Conservation (phyloP, 2,329 filamentous ascomycete genomes). For the Sporothrix pallida region DNA sequence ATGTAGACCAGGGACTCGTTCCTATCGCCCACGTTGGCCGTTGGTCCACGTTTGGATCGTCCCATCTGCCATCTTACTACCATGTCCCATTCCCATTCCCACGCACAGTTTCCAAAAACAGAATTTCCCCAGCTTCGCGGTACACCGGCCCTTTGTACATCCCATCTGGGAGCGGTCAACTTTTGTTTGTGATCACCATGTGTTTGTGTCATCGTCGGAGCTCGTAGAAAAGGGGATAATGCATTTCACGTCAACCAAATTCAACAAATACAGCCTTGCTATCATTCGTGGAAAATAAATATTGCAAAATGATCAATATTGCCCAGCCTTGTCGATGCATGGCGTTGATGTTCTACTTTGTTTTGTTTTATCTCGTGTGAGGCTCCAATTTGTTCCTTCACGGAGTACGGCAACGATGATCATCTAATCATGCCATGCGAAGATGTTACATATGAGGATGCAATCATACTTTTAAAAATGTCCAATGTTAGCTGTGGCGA, state of each 20-base stretch:
- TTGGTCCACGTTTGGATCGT: not conserved
- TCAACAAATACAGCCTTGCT: not conserved
- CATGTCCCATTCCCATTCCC: too few species aligned
- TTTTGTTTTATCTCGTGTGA: not conserved
- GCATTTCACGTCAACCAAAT: not conserved
- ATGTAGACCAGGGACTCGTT: not conserved
- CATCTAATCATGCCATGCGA: too few species aligned
- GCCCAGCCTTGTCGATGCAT: not conserved
- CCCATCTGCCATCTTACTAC: not conserved
- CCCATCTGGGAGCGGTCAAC: not conserved
- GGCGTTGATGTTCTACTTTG: not conserved
- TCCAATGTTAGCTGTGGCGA: too few species aligned
- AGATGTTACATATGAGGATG: too few species aligned
- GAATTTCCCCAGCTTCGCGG: not conserved
- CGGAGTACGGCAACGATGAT: too few species aligned
- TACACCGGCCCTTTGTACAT: not conserved
- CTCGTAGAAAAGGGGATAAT: not conserved
- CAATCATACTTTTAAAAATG: too few species aligned
- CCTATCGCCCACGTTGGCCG: too few species aligned
- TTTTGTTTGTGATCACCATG: not conserved
- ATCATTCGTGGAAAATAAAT: conserved; percentile 6
- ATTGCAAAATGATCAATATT: not conserved
- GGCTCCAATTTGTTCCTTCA: not conserved
- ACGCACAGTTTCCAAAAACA: not conserved
- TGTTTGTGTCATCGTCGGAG: not conserved